Percentiles rank a stretch among this genome's conserved stretches.
Evolutionary conservation across 441 rosid genomes (phyloP).

Genomic region (Kokia cookei): DNA sequence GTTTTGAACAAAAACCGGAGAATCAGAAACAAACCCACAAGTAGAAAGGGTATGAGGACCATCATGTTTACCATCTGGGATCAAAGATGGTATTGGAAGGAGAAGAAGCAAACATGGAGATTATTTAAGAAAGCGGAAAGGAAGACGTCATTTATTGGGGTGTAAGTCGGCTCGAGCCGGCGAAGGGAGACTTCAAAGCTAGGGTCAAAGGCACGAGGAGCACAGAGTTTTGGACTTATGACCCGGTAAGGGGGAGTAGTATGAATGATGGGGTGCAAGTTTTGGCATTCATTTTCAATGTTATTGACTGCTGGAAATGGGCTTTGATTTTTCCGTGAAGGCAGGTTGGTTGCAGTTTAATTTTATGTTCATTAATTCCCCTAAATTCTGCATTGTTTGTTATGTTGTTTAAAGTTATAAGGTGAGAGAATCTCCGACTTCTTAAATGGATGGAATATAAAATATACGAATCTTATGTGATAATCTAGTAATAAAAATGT

Average conservation of each 20-base stretch:
- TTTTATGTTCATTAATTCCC: neutral
- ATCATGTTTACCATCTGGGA: neutral
- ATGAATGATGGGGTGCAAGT: neutral
- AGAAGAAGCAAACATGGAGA: neutral
- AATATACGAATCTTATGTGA: too few relatives aligned
- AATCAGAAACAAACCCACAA: conserved; percentile 8
- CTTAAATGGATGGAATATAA: too few relatives aligned
- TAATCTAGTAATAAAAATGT: too few relatives aligned
- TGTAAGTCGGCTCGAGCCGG: neutral
- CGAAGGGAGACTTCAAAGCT: neutral
- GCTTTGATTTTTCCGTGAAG: neutral
- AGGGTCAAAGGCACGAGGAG: conserved; percentile 1
- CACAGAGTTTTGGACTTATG: neutral
- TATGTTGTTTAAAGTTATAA: neutral
- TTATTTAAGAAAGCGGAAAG: neutral
- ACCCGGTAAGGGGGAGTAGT: neutral
- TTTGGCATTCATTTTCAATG: neutral
- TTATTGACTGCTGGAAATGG: neutral
- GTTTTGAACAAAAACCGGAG: conserved; percentile 30
- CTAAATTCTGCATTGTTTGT: neutral
- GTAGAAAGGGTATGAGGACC: neutral
- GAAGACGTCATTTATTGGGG: neutral
- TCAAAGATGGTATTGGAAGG: neutral
- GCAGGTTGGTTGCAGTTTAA: neutral
- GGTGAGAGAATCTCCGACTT: neutral